Evolutionary conservation across 805 yeast species (phyloP).

Genomic region (Candida dajiaensis): DNA sequence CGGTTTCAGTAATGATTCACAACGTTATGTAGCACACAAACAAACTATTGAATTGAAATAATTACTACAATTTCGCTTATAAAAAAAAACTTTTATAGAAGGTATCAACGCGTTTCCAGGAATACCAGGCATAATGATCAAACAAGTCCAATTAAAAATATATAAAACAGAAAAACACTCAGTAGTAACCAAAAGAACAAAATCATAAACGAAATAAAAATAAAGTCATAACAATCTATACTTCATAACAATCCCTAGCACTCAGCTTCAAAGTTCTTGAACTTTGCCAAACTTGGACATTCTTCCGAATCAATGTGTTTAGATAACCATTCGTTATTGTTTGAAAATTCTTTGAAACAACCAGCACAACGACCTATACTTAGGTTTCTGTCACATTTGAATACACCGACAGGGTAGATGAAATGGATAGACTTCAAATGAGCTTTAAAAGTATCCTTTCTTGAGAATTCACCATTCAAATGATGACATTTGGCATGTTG

Average conservation of each 20-base stretch:
- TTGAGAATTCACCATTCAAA: slow-evolving; percentile 62
- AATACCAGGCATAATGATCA: background rate
- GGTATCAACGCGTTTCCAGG: background rate
- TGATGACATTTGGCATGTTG: slow-evolving; percentile 45
- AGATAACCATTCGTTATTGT: slow-evolving; percentile 63
- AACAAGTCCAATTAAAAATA: background rate
- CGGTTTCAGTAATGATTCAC: background rate
- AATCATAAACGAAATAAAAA: background rate
- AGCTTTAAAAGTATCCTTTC: slow-evolving; percentile 77
- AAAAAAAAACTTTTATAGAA: background rate
- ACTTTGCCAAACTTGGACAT: slow-evolving; percentile 32
- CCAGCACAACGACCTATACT: slow-evolving; percentile 63
- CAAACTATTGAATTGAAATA: too few relatives aligned
- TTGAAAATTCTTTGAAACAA: slow-evolving; percentile 51
- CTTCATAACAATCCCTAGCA: background rate
- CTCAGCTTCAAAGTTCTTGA: background rate
- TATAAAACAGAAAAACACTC: background rate
- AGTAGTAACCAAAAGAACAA: background rate
- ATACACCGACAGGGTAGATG: slow-evolving; percentile 66
- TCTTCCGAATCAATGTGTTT: slow-evolving; percentile 56
- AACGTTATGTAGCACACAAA: too few relatives aligned
- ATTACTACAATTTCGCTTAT: too few relatives aligned
- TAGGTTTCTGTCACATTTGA: slow-evolving; percentile 53
- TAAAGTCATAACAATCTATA: too few relatives aligned
- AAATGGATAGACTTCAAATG: slow-evolving; percentile 76